Base-by-base conservation (phyloP, 352 stramenopile species). In the Phytopythium delawarense region DNA sequence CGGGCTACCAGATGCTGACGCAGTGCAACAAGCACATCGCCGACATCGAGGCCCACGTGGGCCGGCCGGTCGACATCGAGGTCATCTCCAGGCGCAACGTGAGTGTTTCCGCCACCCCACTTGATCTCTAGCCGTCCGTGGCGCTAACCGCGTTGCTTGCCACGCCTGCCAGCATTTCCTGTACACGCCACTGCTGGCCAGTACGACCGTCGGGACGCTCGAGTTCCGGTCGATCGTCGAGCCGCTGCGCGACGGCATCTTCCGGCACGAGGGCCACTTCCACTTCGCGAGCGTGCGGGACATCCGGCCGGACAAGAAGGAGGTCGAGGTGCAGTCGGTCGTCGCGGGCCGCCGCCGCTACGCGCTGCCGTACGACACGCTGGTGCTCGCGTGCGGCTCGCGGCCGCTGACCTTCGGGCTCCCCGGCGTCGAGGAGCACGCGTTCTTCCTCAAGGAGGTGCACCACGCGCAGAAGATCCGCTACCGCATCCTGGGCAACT, bases 391-490 rank as follows among this genome's bases (percentile, higher is more conserved):
- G 7, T 95, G 85, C 28, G 97, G 97, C 12, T 91, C 92, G 12
- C 91, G 95, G 49, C 98, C 94, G 32, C 97, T 98, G 70, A 99
- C 96, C 9, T 99, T 99, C 71, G 88, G 87, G 0, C 81, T 97
- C 21, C 79, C 84, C 1, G 91, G 90, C 11, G 91, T 98, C 21
- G 76, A 96, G 48, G 81, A 98, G 37, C 84, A 97, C 57, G 92
- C 98, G 8, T 98, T 97, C 68, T 99, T 99, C 74, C 75, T 99
- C 4, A 99, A 99, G 74, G 91, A 99, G 70, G 76, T 99, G 11
- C 79, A 96, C 61, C 95, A 99, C 76, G 96, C 96, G 6, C 79
- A 96, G 39, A 84, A 69, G 56, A 92, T 95, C 40, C 84, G 86
- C 40, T 87, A 87, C 45, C 72, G 74, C 49, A 92, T 95, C 53